phyloP scores from a whole-genome alignment of 164 flowering plant genomes.

The Magnolia changhungtana region DNA sequence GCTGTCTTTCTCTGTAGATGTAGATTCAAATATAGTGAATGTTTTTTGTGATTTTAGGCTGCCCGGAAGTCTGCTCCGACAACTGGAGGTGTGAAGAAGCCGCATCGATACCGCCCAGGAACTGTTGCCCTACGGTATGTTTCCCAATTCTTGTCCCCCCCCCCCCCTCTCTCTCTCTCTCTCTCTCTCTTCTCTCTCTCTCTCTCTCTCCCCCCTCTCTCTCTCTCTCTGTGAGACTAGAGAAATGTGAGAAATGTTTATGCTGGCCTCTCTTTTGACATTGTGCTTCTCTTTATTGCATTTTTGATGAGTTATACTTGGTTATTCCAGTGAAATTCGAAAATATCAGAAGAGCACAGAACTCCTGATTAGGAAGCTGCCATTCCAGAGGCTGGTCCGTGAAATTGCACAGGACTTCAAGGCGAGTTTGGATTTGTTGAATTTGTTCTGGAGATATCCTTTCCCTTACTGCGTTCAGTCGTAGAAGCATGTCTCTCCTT shows the following conservation, averaged over 20 bases:
- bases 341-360: slow-evolving; percentile 31
- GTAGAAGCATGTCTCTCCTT: background rate
- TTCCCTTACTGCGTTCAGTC: background rate
- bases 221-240: background rate
- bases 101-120: slow-evolving; percentile 21
- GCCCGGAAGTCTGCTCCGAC: slow-evolving; percentile 23
- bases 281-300: background rate
- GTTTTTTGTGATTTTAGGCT: slow-evolving; percentile 5
- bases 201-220: no score
- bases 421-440: slow-evolving; percentile 5
- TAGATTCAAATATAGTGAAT: background rate
- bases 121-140: slow-evolving; percentile 22
- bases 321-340: slow-evolving; percentile 14
- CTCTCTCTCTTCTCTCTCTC: no score
- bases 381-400: slow-evolving; percentile 31
- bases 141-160: background rate
- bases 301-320: background rate
- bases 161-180: no score
- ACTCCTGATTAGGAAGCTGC: slow-evolving; percentile 24
- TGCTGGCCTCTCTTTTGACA: background rate
- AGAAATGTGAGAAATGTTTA: background rate
- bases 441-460: background rate
- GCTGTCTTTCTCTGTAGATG: background rate
- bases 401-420: slow-evolving; percentile 29
- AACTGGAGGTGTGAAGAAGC: slow-evolving; percentile 24